These are phyloP conservation scores for Aspergillus sp. DNA, from an alignment of 2,329 filamentous ascomycete genomes.

Conservation along the genomic window DNA sequence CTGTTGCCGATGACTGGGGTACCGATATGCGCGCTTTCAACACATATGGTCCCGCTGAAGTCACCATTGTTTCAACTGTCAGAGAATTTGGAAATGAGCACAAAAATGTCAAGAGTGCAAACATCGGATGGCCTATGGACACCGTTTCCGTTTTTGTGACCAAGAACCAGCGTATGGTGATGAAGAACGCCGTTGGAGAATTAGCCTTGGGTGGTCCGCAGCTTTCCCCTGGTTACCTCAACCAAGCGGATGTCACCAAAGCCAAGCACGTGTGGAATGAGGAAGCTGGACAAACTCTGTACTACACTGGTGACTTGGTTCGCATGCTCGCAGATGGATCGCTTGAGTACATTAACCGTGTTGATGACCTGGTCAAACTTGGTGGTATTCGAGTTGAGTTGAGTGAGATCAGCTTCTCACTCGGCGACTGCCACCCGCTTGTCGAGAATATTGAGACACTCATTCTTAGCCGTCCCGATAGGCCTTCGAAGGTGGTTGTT, in stretches of 20 bases:
- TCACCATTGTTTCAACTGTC: slow-evolving; percentile 33
- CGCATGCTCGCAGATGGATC: slow-evolving; percentile 25
- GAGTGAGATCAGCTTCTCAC: slow-evolving; percentile 33
- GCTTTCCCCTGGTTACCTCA: slow-evolving; percentile 31
- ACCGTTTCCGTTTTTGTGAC: slow-evolving; percentile 32
- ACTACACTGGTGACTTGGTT: slow-evolving; percentile 36
- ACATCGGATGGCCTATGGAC: slow-evolving; percentile 33
- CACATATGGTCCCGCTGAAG: slow-evolving; percentile 42
- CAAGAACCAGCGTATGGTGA: slow-evolving; percentile 22
- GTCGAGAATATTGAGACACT: slow-evolving; percentile 35
- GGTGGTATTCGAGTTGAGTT: slow-evolving; percentile 29
- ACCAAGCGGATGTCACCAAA: slow-evolving; percentile 28
- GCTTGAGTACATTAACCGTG: slow-evolving; percentile 27
- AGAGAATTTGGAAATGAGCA: slow-evolving; percentile 27
- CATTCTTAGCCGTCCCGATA: slow-evolving; percentile 29
- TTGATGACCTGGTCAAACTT: slow-evolving; percentile 29
- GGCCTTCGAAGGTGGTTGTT: slow-evolving; percentile 35
- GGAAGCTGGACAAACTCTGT: slow-evolving; percentile 23
- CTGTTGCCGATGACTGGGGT: slow-evolving; percentile 40
- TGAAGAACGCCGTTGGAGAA: slow-evolving; percentile 30
- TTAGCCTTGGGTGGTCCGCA: slow-evolving; percentile 31
- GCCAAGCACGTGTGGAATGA: slow-evolving; percentile 33
- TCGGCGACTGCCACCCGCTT: slow-evolving; percentile 29
- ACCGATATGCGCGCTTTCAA: slow-evolving; percentile 36
- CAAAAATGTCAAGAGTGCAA: slow-evolving; percentile 26